phyloP scores from a whole-genome alignment of 2,329 filamentous ascomycete genomes.

The Fusarium siculi region DNA sequence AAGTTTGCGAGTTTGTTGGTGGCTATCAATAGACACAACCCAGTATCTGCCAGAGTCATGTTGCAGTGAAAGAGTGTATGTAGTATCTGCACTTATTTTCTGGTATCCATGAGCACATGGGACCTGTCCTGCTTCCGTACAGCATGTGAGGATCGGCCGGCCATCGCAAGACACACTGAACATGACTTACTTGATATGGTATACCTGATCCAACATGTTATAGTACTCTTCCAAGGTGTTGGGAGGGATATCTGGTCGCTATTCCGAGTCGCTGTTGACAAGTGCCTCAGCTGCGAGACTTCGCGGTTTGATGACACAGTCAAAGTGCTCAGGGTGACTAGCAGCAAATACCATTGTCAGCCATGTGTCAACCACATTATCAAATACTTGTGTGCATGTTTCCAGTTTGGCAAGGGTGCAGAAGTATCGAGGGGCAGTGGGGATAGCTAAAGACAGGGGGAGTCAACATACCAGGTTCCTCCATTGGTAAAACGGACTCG shows the following conservation, averaged over 20 bases:
- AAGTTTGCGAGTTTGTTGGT: background rate
- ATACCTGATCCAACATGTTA: background rate
- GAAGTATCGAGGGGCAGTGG: background rate
- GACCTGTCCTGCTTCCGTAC: background rate
- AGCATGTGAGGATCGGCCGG: slow-evolving; percentile 1
- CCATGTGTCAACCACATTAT: background rate
- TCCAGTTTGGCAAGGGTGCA: background rate
- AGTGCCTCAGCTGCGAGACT: slow-evolving; percentile 25
- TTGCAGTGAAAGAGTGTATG: background rate
- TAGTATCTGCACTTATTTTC: background rate
- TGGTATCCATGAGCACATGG: background rate
- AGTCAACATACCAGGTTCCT: slow-evolving; percentile 46
- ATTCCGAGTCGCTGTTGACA: slow-evolving; percentile 10
- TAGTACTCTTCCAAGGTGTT: background rate
- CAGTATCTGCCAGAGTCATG: background rate
- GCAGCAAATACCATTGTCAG: background rate
- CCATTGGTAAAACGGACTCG: slow-evolving; percentile 46
- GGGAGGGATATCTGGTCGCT: background rate
- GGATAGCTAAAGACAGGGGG: background rate
- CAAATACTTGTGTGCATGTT: background rate
- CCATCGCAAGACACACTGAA: background rate
- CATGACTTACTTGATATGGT: background rate
- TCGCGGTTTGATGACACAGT: slow-evolving; percentile 42
- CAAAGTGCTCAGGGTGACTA: slow-evolving; percentile 49
- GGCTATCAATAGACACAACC: background rate